These are phyloP conservation scores for Lachancea thermotolerans DNA, from an alignment of 805 yeast species.

Conservation along the genomic window DNA sequence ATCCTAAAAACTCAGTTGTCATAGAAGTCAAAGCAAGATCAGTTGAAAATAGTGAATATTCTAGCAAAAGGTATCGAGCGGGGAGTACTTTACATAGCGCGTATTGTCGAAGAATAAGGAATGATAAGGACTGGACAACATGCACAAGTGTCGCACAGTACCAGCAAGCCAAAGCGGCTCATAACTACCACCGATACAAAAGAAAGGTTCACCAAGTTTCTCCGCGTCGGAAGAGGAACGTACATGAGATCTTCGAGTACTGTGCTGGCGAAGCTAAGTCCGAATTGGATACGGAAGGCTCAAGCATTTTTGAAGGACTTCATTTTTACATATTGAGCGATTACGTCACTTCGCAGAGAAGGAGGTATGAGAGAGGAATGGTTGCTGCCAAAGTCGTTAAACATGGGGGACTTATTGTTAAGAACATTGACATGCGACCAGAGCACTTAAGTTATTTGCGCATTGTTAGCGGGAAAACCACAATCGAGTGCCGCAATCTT, in stretches of 20 bases:
- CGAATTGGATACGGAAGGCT: conserved; percentile 3
- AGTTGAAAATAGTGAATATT: conserved; percentile 42
- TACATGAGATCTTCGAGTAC: not conserved
- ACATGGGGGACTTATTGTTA: conserved; percentile 46
- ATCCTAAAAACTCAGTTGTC: conserved; percentile 71
- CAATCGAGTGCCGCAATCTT: conserved; percentile 36
- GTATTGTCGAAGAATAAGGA: conserved; percentile 58
- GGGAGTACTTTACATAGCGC: conserved; percentile 73
- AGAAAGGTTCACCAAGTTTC: conserved; percentile 14
- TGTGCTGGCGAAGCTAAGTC: not conserved
- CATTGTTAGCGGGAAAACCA: conserved; percentile 36
- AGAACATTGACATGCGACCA: conserved; percentile 11
- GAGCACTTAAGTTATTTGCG: conserved; percentile 16
- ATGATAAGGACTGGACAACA: conserved; percentile 57
- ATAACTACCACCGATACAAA: conserved; percentile 9
- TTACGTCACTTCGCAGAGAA: conserved; percentile 20
- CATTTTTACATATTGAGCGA: conserved; percentile 52
- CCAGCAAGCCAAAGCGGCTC: conserved; percentile 29
- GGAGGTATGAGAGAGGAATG: conserved; percentile 25
- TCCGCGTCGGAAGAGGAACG: conserved; percentile 10
- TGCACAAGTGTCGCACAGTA: conserved; percentile 53
- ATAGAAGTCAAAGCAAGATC: conserved; percentile 80
- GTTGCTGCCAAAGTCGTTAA: conserved; percentile 34
- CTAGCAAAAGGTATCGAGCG: conserved; percentile 45
- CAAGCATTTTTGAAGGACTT: conserved; percentile 39